Conservation (phyloP, 805 yeast genomes). For the Ogataea nonfermentans region DNA sequence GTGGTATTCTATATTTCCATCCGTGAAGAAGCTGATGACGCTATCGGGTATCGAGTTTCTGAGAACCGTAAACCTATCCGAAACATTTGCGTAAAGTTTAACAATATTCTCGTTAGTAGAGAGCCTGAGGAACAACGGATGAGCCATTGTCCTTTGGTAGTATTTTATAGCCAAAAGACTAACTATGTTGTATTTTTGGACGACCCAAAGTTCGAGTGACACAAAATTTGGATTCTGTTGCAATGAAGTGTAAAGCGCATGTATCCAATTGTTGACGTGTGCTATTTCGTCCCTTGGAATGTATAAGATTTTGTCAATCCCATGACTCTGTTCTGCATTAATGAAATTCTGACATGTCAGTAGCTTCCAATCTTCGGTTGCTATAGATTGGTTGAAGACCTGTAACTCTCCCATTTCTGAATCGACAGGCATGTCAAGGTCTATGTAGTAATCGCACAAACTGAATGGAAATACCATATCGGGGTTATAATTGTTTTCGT, state of each 20-base stretch:
- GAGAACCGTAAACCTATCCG: neutral
- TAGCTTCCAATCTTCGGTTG: conserved; percentile 43
- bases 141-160: neutral
- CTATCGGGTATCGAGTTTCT: conserved; percentile 5
- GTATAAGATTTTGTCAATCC: conserved; percentile 54
- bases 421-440: conserved; percentile 52
- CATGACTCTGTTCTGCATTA: conserved; percentile 50
- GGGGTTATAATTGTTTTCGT: conserved; percentile 62
- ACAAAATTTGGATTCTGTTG: neutral
- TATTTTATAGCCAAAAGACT: conserved; percentile 1
- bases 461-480: conserved; percentile 49
- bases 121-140: conserved; percentile 3
- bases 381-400: conserved; percentile 11
- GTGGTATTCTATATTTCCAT: conserved; percentile 20
- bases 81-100: neutral
- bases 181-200: neutral
- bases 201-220: neutral
- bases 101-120: conserved; percentile 3
- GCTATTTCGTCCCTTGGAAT: conserved; percentile 13
- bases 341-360: conserved; percentile 50
- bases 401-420: conserved; percentile 43
- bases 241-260: neutral
- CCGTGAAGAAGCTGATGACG: conserved; percentile 5
- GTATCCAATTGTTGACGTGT: neutral
- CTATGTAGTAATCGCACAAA: conserved; percentile 70